phyloP scores from a whole-genome alignment of 352 stramenopile genomes.

The Globisporangium recalcitrans region DNA sequence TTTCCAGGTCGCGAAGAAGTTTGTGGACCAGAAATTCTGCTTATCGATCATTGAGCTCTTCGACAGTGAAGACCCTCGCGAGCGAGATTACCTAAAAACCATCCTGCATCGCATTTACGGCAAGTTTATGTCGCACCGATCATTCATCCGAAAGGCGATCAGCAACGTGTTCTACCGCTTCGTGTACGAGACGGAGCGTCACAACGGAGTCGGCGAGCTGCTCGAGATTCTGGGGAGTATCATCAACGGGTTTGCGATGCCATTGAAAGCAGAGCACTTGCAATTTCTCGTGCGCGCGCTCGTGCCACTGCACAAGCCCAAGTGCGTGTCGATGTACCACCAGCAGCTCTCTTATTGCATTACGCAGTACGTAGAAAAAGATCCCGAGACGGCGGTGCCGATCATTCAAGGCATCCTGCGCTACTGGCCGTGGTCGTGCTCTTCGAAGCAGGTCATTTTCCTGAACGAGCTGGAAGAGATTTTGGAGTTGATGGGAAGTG shows the following conservation, averaged over 20 bases:
- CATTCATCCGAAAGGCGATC: slow-evolving; percentile 97
- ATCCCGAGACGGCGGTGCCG: slow-evolving; percentile 93
- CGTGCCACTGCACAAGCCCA: slow-evolving; percentile 98
- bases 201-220: slow-evolving; percentile 96
- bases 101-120: slow-evolving; percentile 99
- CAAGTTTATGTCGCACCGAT: slow-evolving; percentile 98
- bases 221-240: slow-evolving; percentile 97
- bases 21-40: slow-evolving; percentile 97
- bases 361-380: slow-evolving; percentile 99
- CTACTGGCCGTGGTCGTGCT: slow-evolving; percentile 94
- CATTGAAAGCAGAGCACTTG: slow-evolving; percentile 97
- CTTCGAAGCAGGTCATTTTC: slow-evolving; percentile 95
- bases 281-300: slow-evolving; percentile 93
- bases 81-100: slow-evolving; percentile 99
- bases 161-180: slow-evolving; percentile 98
- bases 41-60: slow-evolving; percentile 93
- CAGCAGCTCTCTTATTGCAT: slow-evolving; percentile 99
- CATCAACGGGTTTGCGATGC: slow-evolving; percentile 99
- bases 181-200: slow-evolving; percentile 96
- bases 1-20: slow-evolving; percentile 91
- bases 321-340: slow-evolving; percentile 96
- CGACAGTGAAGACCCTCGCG: slow-evolving; percentile 94
- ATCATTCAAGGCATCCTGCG: slow-evolving; percentile 94
- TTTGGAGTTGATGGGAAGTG: slow-evolving; percentile 91
- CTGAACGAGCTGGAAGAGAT: slow-evolving; percentile 99